Base-by-base conservation (phyloP, 495 filamentous ascomycete genomes). In the Aspergillus nidulans region DNA sequence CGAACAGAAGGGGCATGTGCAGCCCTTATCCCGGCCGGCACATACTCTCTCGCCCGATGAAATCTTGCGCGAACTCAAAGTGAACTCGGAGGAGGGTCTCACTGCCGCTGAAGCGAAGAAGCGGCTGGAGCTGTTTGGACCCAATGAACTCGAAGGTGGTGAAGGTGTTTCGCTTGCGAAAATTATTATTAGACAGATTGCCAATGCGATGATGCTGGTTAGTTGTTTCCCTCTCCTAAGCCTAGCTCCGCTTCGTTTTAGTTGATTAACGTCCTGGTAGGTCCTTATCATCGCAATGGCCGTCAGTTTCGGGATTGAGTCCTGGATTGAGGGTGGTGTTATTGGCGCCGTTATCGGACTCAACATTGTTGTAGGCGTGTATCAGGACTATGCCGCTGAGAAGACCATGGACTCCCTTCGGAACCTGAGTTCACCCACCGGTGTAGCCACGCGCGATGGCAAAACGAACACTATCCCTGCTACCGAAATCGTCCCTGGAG, bases 381-480 rank as follows among this genome's bases (percentile, higher is more conserved):
- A 81, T 52, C 85, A 89, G 62, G 86, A 90, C 55, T 89, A 82
- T 65, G 77, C 77, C 12, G 86, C 86, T 6, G 85, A 86, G 62
- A 88, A 90, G 74, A 90, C 84, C 2, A 88, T 89, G 85, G 83
- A 86, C 55, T 88, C 85, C 1, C 68, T 90, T 32, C 73, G 83
- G 8, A 81, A 76, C 6, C 70, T 87, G 12, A 82, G 77, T 56
- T 86, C 85, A 0, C 85, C 84, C 3, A 85, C 83, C 0, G 83
- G 82, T 6, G 77, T 67, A 8, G 78, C 79, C 0, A 73, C 86
- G 16, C 75, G 85, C 12, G 71, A 81, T 51, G 78, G 80, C 0
- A 70, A 78, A 54, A 74, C 73, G 48, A 50, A 73, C 38, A 82
- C 71, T 18, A 69, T 87, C 21, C 73, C 79, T 12, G 79, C 81